phyloP scores from a whole-genome alignment of 2,329 filamentous ascomycete species.

The Ascochyta rabiei region DNA sequence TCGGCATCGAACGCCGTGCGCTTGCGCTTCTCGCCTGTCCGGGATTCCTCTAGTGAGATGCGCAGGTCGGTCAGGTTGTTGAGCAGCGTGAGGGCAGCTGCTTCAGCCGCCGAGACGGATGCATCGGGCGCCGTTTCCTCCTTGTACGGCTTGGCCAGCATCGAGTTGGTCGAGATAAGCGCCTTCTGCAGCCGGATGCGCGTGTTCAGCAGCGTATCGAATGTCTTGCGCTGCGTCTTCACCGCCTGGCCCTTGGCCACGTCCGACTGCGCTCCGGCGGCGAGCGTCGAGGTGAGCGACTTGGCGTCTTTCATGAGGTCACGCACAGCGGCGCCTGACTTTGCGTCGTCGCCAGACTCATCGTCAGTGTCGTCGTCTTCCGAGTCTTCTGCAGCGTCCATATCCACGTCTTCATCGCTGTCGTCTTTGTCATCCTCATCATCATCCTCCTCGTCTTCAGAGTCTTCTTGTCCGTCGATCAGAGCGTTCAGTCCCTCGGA shows the following conservation, averaged over 20 bases:
- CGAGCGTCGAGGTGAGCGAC: constrained; percentile 67
- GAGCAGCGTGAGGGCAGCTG: constrained; percentile 83
- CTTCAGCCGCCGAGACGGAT: constrained; percentile 76
- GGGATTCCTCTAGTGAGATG: constrained; percentile 61
- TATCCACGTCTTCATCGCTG: constrained; percentile 44
- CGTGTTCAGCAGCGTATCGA: constrained; percentile 86
- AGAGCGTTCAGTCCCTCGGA: constrained; percentile 49
- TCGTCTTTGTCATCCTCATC: constrained; percentile 51
- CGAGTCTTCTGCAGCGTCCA: constrained; percentile 50
- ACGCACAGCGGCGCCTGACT: constrained; percentile 62
- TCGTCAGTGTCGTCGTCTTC: constrained; percentile 40
- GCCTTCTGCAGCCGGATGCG: constrained; percentile 94
- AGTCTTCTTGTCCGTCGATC: constrained; percentile 56
- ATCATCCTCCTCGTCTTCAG: constrained; percentile 44
- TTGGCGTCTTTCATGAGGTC: constrained; percentile 72
- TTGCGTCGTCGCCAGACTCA: constrained; percentile 33
- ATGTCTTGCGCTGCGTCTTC: constrained; percentile 81
- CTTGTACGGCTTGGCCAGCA: constrained; percentile 31
- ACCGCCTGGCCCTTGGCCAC: constrained; percentile 85
- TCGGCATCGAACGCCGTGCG: constrained; percentile 56
- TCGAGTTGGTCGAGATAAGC: constrained; percentile 78
- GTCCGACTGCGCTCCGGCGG: constrained; percentile 74
- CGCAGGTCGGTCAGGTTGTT: constrained; percentile 77
- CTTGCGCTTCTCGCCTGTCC: constrained; percentile 66
- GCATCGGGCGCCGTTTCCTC: constrained; percentile 52